phyloP scores from a whole-genome alignment of 345 rosid species.

The Syzygium aromaticum region DNA sequence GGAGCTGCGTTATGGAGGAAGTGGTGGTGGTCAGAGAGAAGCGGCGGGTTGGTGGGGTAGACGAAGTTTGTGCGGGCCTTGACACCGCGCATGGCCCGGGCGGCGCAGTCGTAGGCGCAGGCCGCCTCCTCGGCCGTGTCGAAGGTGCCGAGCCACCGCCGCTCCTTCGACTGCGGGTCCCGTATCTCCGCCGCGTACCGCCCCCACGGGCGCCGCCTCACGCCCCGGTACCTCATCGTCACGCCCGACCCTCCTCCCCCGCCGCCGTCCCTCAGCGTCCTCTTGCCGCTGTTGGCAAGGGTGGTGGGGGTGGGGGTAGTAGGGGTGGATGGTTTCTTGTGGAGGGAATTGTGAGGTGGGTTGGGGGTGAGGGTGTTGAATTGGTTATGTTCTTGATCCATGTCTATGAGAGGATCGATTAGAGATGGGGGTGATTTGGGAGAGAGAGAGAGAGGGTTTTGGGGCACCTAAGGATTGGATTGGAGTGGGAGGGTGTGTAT shows the following conservation, averaged over 20 bases:
- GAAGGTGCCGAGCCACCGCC: constrained; percentile 96
- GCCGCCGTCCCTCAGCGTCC: not conserved
- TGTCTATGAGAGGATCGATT: not conserved
- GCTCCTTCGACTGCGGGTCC: constrained; percentile 82
- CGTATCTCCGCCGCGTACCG: constrained; percentile 97
- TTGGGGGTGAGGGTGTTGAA: not conserved
- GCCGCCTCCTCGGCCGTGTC: constrained; percentile 99
- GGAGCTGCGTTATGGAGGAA: constrained; percentile 12
- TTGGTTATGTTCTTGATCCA: not conserved
- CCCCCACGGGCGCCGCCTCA: constrained; percentile 96
- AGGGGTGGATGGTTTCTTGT: not conserved
- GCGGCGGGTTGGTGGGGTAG: constrained; percentile 38
- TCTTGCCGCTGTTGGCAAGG: not conserved
- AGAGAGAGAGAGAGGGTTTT: not conserved
- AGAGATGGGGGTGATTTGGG: not conserved
- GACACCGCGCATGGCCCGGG: constrained; percentile 82
- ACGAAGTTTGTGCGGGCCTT: constrained; percentile 92
- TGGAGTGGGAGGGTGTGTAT: not conserved
- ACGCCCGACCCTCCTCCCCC: not conserved
- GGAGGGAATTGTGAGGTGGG: not conserved
- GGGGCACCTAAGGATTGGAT: not conserved
- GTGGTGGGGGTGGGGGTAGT: not conserved
- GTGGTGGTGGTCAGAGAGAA: constrained; percentile 7
- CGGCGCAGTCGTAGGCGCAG: constrained; percentile 90
- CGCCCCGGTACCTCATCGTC: constrained; percentile 86